Percentiles rank a stretch among this genome's conserved stretches.
Conservation (phyloP, 192 early-diverging fungal species). For the Coemansia sp. region DNA sequence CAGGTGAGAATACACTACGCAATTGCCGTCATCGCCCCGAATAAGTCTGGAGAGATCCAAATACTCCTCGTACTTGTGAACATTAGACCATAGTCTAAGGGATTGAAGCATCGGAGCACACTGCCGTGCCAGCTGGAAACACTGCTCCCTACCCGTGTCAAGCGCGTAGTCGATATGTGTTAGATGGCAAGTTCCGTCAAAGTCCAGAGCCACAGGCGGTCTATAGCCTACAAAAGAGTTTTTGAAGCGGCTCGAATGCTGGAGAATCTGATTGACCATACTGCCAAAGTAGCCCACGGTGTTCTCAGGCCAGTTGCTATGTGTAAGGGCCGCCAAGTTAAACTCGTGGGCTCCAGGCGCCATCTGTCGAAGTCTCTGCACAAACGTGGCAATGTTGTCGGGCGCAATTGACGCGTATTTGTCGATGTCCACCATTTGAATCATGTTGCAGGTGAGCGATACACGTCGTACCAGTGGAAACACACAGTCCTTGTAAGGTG, state of each 20-base stretch:
- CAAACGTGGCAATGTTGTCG: not conserved
- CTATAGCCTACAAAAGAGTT: not conserved
- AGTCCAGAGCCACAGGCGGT: not conserved
- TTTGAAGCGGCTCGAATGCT: not conserved
- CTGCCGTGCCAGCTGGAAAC: not conserved
- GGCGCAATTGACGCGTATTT: not conserved
- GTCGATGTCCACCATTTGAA: not conserved
- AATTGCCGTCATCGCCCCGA: not conserved
- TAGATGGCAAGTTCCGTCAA: not conserved
- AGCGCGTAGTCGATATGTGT: not conserved
- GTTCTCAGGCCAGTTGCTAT: not conserved
- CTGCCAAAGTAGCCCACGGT: not conserved
- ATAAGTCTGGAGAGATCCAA: not conserved
- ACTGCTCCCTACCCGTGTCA: not conserved
- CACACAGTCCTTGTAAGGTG: not conserved
- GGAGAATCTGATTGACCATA: not conserved
- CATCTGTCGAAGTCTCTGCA: not conserved
- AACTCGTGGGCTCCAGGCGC: not conserved
- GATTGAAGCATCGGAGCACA: not conserved
- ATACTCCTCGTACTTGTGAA: not conserved
- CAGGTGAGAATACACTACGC: not conserved
- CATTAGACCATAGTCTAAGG: not conserved
- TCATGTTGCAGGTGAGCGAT: not conserved
- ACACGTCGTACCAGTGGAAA: not conserved
- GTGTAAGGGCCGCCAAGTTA: not conserved